Evolutionary conservation across 805 yeast genomes (phyloP).

Genomic region (Candida alai): DNA sequence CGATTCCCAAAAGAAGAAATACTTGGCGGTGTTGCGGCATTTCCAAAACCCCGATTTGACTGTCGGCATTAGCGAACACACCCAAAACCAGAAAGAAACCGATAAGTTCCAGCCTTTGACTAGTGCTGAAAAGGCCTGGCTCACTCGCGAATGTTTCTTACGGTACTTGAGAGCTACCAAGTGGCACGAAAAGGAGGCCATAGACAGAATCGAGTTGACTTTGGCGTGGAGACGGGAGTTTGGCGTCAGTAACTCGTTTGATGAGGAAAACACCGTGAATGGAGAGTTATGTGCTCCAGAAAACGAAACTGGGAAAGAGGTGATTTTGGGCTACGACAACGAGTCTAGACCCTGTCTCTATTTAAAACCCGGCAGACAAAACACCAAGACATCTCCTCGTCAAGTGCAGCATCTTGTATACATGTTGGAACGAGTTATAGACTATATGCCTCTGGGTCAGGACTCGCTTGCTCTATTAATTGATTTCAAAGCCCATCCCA

Average conservation of each 20-base stretch:
- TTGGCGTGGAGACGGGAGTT: constrained; percentile 93
- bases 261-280: constrained; percentile 48
- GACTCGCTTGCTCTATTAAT: constrained; percentile 88
- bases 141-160: constrained; percentile 84
- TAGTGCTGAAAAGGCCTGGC: constrained; percentile 77
- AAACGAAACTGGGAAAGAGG: constrained; percentile 89
- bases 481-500: constrained; percentile 83
- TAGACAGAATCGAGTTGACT: constrained; percentile 69
- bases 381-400: constrained; percentile 82
- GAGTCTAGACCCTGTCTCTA: constrained; percentile 90
- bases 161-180: constrained; percentile 92
- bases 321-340: constrained; percentile 85
- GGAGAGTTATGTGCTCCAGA: constrained; percentile 58
- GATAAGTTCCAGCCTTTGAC: constrained; percentile 26
- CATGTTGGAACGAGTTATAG: constrained; percentile 88
- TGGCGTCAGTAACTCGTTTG: constrained; percentile 49
- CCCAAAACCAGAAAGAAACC: constrained; percentile 35
- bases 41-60: constrained; percentile 51
- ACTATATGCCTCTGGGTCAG: constrained; percentile 95
- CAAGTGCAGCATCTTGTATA: constrained; percentile 96
- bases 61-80: constrained; percentile 49
- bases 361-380: constrained; percentile 91
- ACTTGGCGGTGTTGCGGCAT: constrained; percentile 56
- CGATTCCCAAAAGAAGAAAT: constrained; percentile 55
- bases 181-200: constrained; percentile 74